A percentile compares a stretch with the other conserved stretches of the same genome.
These are phyloP conservation scores for Entelexis paramagnoliae DNA, from an alignment of 1,139 yeast genomes.

Conservation along the genomic window DNA sequence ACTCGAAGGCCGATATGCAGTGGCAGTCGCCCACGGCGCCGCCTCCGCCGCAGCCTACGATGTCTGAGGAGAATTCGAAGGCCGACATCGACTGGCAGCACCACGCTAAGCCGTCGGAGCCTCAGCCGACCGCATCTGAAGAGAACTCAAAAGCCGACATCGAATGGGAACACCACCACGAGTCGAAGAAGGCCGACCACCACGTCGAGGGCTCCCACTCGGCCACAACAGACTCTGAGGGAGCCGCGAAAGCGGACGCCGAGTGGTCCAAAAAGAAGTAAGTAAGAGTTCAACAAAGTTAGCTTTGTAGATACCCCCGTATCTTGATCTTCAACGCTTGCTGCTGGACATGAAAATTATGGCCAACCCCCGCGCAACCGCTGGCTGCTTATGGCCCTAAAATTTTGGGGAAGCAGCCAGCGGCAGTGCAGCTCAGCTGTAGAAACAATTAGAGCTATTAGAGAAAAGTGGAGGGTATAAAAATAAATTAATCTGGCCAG, in stretches of 20 bases:
- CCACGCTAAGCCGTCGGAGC: conserved; percentile 9
- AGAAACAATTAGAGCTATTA: too few relatives aligned
- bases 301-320: not conserved
- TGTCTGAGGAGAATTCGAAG: conserved; percentile 17
- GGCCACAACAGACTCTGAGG: conserved; percentile 14
- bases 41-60: conserved; percentile 15
- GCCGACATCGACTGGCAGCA: conserved; percentile 19
- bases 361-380: too few relatives aligned
- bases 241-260: conserved; percentile 18
- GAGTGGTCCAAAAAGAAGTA: conserved; percentile 1
- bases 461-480: too few relatives aligned
- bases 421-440: too few relatives aligned
- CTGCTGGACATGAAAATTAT: too few relatives aligned
- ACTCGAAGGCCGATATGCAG: conserved; percentile 15
- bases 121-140: conserved; percentile 16
- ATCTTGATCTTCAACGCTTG: too few relatives aligned
- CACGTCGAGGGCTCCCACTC: not conserved
- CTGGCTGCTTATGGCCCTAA: too few relatives aligned
- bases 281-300: not conserved
- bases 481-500: not conserved
- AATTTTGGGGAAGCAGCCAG: too few relatives aligned
- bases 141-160: conserved; percentile 15
- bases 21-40: not conserved
- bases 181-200: not conserved
- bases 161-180: not conserved